A percentile compares a stretch with the other conserved stretches of the same genome.
Conservation (phyloP, 345 rosid species). For the Hibiscus syriacus region DNA sequence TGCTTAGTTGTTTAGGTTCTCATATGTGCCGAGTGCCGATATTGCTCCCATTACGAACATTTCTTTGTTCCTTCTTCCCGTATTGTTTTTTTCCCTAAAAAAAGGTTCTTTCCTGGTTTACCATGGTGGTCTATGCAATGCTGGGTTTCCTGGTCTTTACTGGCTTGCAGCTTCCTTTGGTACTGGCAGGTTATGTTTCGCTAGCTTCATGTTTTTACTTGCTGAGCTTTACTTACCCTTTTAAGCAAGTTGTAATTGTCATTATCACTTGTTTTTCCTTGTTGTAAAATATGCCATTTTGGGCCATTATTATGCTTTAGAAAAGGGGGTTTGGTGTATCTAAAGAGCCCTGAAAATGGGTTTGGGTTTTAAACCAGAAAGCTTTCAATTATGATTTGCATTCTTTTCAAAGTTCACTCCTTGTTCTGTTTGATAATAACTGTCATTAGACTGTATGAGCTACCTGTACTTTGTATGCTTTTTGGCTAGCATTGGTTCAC, state of each 20-base stretch:
- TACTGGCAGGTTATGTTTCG: slow-evolving; percentile 37
- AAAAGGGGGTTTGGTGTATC: neutral
- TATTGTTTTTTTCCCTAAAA: neutral
- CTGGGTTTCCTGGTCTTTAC: slow-evolving; percentile 38
- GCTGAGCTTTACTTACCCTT: neutral
- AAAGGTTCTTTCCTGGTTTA: neutral
- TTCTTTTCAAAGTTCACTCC: neutral
- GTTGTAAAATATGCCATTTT: neutral
- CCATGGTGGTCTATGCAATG: slow-evolving; percentile 35
- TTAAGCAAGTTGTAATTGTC: slow-evolving; percentile 3
- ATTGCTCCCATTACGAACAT: slow-evolving; percentile 16
- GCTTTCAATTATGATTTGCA: neutral
- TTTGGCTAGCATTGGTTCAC: neutral
- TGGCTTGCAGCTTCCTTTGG: slow-evolving; percentile 38
- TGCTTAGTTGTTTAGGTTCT: slow-evolving; percentile 10
- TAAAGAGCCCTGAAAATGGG: slow-evolving; percentile 5
- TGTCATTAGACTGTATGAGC: neutral
- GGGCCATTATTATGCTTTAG: neutral
- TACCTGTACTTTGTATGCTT: neutral
- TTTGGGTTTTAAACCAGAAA: neutral
- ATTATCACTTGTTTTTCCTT: neutral
- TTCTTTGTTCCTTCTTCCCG: slow-evolving; percentile 12
- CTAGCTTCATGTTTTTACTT: slow-evolving; percentile 5
- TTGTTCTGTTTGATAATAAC: neutral
- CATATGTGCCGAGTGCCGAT: slow-evolving; percentile 20